These are phyloP conservation scores for Aureobasidium sp. DNA, from an alignment of 2,329 filamentous ascomycete genomes.

Conservation along the genomic window DNA sequence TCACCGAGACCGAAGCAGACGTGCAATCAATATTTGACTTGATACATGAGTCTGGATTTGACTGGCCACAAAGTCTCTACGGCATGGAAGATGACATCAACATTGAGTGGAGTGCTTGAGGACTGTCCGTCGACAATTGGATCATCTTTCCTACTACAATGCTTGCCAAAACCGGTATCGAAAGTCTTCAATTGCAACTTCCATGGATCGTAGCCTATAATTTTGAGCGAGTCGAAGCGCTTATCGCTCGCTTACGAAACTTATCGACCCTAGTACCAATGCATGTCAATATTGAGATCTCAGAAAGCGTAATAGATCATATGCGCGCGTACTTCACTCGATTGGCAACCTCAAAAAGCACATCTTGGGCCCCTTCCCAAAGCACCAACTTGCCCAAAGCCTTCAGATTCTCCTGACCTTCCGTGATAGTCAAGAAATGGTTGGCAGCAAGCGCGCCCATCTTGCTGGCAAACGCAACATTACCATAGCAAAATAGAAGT, in stretches of 20 bases:
- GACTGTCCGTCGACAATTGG: no score
- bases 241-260: not conserved
- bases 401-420: not conserved
- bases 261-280: not conserved
- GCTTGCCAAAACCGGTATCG: not conserved
- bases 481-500: not conserved
- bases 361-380: not conserved
- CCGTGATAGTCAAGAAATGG: constrained; percentile 1
- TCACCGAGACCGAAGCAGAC: not conserved
- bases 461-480: not conserved
- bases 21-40: not conserved
- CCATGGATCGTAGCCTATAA: no score
- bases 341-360: not conserved
- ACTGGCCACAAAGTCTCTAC: not conserved
- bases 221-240: no score
- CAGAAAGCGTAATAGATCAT: not conserved
- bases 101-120: not conserved
- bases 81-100: not conserved
- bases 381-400: not conserved
- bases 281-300: not conserved
- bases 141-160: not conserved
- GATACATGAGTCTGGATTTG: not conserved
- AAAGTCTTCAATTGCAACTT: no score
- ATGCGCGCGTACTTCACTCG: not conserved
- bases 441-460: not conserved